phyloP scores from a whole-genome alignment of 768 basidiomycete species.

The Phlegmacium glaucopus region DNA sequence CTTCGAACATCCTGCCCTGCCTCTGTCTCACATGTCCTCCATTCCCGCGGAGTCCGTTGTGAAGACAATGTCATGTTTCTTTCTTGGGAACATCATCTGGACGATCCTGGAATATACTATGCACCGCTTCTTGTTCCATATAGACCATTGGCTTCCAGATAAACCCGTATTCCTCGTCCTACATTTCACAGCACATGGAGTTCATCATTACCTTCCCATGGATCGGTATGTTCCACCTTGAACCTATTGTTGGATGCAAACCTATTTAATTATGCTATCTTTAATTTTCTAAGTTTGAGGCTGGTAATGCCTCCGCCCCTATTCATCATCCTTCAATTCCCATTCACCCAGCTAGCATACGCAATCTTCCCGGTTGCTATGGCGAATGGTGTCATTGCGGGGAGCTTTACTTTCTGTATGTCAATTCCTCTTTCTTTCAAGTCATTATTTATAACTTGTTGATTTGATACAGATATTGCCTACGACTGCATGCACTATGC shows the following conservation, averaged over 20 bases:
- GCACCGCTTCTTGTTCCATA: conserved; percentile 97
- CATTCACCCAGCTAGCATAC: conserved; percentile 87
- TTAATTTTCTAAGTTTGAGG: conserved; percentile 52
- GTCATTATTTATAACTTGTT: neutral
- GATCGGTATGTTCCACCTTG: conserved; percentile 55
- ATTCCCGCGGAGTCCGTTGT: conserved; percentile 49
- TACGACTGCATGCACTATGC: conserved; percentile 95
- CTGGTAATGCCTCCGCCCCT: conserved; percentile 95
- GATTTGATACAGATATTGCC: conserved; percentile 52
- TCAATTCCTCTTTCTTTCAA: conserved; percentile 9
- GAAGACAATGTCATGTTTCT: conserved; percentile 66
- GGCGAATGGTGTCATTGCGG: conserved; percentile 91
- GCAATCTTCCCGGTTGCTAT: conserved; percentile 75
- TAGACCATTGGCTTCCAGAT: conserved; percentile 88
- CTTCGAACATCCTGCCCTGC: conserved; percentile 50
- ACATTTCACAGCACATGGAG: conserved; percentile 92
- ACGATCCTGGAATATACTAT: conserved; percentile 89
- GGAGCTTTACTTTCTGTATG: conserved; percentile 75
- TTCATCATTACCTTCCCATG: conserved; percentile 98
- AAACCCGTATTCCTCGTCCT: conserved; percentile 71
- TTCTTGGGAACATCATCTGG: conserved; percentile 88
- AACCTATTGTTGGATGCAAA: neutral
- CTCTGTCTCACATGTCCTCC: conserved; percentile 42
- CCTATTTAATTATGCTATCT: neutral
- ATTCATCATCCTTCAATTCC: conserved; percentile 72